phyloP scores from a whole-genome alignment of 371 early-diverging fungal genomes.

The Ordospora pajunii region DNA sequence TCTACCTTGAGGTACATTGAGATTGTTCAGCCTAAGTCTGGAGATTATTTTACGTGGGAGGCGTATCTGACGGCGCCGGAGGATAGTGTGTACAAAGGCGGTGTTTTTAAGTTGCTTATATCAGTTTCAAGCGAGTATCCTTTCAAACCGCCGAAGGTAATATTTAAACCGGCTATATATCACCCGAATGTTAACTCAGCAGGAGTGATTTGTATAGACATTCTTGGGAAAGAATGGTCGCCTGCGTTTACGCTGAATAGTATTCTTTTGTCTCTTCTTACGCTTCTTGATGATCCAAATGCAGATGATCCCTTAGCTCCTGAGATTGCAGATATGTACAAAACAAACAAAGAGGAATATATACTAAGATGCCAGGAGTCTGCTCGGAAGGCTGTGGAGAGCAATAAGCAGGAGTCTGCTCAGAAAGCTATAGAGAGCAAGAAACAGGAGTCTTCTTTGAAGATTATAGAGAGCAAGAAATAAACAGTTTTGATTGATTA shows the following conservation, averaged over 20 bases:
- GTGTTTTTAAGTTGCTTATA: slow-evolving; percentile 90
- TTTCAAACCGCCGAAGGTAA: slow-evolving; percentile 93
- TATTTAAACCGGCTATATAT: slow-evolving; percentile 87
- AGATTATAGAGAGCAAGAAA: slow-evolving; percentile 35
- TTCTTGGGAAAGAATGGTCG: slow-evolving; percentile 93
- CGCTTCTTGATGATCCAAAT: slow-evolving; percentile 91
- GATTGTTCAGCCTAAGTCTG: slow-evolving; percentile 59
- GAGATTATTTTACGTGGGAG: slow-evolving; percentile 73
- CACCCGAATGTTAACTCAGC: slow-evolving; percentile 97
- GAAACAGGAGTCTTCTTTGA: slow-evolving; percentile 51
- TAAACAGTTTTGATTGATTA: no score
- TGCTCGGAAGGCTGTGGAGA: slow-evolving; percentile 50
- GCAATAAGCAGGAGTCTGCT: slow-evolving; percentile 32
- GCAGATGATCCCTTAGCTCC: slow-evolving; percentile 87
- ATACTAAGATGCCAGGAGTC: slow-evolving; percentile 54
- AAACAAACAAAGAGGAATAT: slow-evolving; percentile 69
- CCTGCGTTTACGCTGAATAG: slow-evolving; percentile 90
- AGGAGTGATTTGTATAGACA: slow-evolving; percentile 92
- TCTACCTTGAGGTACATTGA: slow-evolving; percentile 24
- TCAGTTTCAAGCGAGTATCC: slow-evolving; percentile 96
- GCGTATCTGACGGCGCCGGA: slow-evolving; percentile 71
- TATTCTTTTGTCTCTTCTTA: slow-evolving; percentile 85
- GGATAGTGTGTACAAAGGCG: slow-evolving; percentile 76
- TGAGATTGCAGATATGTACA: slow-evolving; percentile 87
- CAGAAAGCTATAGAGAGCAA: no score